phyloP scores from a whole-genome alignment of 2,329 filamentous ascomycete genomes.

The Penicillium expansum region DNA sequence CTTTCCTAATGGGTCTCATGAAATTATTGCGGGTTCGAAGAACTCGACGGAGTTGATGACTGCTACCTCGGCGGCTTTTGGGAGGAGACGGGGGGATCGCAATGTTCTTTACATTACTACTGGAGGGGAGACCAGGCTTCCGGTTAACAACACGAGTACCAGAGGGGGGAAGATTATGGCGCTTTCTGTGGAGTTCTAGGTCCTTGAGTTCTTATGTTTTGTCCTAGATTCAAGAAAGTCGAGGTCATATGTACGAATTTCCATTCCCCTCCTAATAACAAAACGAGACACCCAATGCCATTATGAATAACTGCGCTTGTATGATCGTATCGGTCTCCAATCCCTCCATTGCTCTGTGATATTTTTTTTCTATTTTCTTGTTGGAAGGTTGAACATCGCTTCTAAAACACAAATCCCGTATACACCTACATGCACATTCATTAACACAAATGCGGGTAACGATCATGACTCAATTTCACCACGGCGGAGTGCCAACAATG shows the following conservation, averaged over 20 bases:
- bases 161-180: constrained; percentile 8
- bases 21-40: constrained; percentile 7
- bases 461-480: constrained; percentile 60
- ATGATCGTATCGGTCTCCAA: neutral
- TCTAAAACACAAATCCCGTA: constrained; percentile 18
- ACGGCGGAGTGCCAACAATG: constrained; percentile 80
- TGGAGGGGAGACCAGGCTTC: constrained; percentile 3
- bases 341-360: neutral
- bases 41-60: constrained; percentile 15
- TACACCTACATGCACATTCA: constrained; percentile 19
- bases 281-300: constrained; percentile 1
- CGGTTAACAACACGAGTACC: neutral
- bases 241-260: constrained; percentile 5
- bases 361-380: constrained; percentile 4
- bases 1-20: neutral
- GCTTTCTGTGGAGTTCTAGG: neutral
- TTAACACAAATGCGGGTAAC: constrained; percentile 13
- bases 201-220: neutral
- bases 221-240: neutral
- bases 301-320: constrained; percentile 9
- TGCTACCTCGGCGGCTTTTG: constrained; percentile 17
- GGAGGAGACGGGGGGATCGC: constrained; percentile 4
- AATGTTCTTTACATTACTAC: constrained; percentile 17
- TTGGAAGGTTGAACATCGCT: constrained; percentile 5
- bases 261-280: constrained; percentile 1